These are phyloP conservation scores for Debaryomyces tyrocola DNA, from an alignment of 805 yeast species.

Conservation along the genomic window DNA sequence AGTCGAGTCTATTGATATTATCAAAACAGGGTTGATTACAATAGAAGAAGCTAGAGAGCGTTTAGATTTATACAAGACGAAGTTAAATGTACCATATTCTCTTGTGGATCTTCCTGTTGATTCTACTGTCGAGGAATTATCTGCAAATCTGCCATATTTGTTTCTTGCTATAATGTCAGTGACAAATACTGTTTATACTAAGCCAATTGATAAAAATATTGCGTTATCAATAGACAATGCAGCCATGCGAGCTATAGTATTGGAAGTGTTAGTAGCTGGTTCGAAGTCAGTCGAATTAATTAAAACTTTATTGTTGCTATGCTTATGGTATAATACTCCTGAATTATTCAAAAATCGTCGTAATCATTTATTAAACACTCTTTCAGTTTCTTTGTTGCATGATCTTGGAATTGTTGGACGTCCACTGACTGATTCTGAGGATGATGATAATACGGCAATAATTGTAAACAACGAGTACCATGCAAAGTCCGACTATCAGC, in stretches of 20 bases:
- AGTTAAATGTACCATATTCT: slow-evolving; percentile 52
- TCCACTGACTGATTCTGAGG: slow-evolving; percentile 24
- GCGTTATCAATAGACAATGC: slow-evolving; percentile 52
- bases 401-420: slow-evolving; percentile 73
- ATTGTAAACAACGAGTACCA: slow-evolving; percentile 1
- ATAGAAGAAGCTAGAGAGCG: slow-evolving; percentile 59
- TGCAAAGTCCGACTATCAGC: slow-evolving; percentile 42
- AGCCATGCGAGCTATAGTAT: slow-evolving; percentile 49
- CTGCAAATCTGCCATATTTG: slow-evolving; percentile 55
- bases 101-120: slow-evolving; percentile 53
- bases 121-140: slow-evolving; percentile 46
- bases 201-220: slow-evolving; percentile 23
- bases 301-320: slow-evolving; percentile 57
- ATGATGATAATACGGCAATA: slow-evolving; percentile 12
- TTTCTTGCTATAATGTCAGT: slow-evolving; percentile 66
- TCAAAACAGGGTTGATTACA: slow-evolving; percentile 58
- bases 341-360: slow-evolving; percentile 80
- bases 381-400: slow-evolving; percentile 66
- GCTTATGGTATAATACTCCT: slow-evolving; percentile 82
- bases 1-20: slow-evolving; percentile 43
- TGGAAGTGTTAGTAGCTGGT: slow-evolving; percentile 69
- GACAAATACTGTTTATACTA: slow-evolving; percentile 45
- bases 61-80: slow-evolving; percentile 47
- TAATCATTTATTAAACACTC: slow-evolving; percentile 64
- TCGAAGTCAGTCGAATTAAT: slow-evolving; percentile 68